Evolutionary conservation across 345 rosid genomes (phyloP).

Genomic region (Salix koriyanagi): DNA sequence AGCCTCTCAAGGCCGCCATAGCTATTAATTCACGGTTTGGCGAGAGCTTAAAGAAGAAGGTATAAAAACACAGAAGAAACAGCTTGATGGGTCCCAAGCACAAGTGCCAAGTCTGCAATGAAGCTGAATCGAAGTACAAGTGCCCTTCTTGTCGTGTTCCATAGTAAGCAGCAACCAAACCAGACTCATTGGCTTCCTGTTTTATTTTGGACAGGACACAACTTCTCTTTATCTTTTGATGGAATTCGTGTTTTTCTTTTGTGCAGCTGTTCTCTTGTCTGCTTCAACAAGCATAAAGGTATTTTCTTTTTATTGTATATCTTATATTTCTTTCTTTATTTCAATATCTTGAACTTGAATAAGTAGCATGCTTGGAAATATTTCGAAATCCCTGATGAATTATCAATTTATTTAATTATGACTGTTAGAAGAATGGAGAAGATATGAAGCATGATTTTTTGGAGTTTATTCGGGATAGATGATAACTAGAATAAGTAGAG

Average conservation of each 20-base stretch:
- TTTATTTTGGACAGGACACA: background rate
- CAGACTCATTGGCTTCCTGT: background rate
- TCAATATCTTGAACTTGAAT: background rate
- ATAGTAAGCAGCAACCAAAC: conserved; percentile 41
- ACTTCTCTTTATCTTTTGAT: background rate
- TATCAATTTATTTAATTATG: no score
- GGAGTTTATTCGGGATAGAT: no score
- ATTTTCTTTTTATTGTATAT: background rate
- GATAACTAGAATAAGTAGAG: no score
- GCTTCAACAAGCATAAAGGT: conserved; percentile 51
- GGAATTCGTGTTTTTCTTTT: background rate
- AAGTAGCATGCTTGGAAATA: background rate
- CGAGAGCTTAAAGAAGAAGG: background rate
- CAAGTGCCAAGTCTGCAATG: conserved; percentile 34
- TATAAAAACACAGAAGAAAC: background rate
- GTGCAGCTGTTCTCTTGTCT: conserved; percentile 62
- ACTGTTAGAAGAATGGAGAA: no score
- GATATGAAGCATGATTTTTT: no score
- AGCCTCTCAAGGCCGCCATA: no score
- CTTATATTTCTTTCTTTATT: background rate
- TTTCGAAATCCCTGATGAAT: no score
- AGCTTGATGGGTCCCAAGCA: conserved; percentile 6
- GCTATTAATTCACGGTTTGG: background rate
- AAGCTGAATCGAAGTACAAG: conserved; percentile 65
- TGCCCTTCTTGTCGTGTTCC: conserved; percentile 75